Evolutionary conservation across 2,329 filamentous ascomycete genomes (phyloP), one percentile per base, ranked within the genome.

Genomic region (Apiospora marii): DNA sequence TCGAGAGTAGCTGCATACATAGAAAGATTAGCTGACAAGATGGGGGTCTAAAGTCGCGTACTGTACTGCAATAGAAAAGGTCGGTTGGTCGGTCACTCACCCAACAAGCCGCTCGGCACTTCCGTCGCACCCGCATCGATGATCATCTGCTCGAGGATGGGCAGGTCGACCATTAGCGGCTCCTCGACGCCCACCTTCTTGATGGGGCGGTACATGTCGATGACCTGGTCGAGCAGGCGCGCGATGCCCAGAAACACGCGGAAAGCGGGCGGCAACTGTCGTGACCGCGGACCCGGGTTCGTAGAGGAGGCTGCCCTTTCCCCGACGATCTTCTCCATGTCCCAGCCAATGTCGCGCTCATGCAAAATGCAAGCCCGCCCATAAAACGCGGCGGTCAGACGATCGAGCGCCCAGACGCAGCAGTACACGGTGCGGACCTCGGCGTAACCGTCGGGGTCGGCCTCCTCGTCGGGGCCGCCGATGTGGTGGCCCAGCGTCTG

Each of bases 321-420:
- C 30, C 82, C 81, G 68, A 90, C 86, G 70, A 86, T 87, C 0
- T 84, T 82, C 0, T 88, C 85, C 0, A 90, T 74, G 72, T 88
- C 84, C 70, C 86, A 86, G 8, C 88, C 87, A 41, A 90, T 84
- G 74, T 92, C 90, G 68, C 88, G 82, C 74, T 91, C 89, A 74
- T 92, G 89, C 72, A 92, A 87, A 34, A 91, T 78, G 67, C 88
- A 86, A 0, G 90, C 88, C 0, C 90, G 84, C 7, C 89, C 90
- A 72, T 91, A 88, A n/a, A 90, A 85, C 0, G 89, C 87, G 0
- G 88, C 85, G 68, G 89, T 89, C 61, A 92, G 84, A 19, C 88
- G 84, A 76, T 92, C 90, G 1, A 92, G 78, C 0, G 89, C 89
- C 89, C 89, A 92, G 0, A 90, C 82, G 8, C 86, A 88, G 75